A percentile compares a stretch with the other conserved stretches of the same genome.
Conservation (phyloP, 768 basidiomycete genomes). For the Mycena indigotica region DNA sequence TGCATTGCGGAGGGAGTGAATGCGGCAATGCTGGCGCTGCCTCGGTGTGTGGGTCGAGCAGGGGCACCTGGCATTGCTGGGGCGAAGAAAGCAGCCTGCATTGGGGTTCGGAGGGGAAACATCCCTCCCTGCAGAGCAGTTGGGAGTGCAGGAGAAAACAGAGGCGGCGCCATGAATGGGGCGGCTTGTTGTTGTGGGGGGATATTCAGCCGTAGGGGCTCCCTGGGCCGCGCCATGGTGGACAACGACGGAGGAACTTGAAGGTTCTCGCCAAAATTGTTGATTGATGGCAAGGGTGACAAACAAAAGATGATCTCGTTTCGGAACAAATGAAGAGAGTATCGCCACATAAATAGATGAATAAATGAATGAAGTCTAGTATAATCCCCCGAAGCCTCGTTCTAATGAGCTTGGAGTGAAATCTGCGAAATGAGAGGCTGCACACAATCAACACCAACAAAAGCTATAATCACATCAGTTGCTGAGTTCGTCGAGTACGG, state of each 20-base stretch:
- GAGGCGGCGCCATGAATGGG: conserved; percentile 45
- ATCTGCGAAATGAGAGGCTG: no score
- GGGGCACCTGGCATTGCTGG: conserved; percentile 52
- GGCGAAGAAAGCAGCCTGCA: conserved; percentile 65
- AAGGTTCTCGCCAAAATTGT: background rate
- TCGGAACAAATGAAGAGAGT: no score
- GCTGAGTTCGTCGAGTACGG: background rate
- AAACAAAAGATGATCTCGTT: background rate
- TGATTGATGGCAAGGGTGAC: background rate
- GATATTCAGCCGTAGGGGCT: conserved; percentile 60
- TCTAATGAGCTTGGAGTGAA: no score
- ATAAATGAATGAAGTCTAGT: no score
- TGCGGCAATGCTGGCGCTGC: conserved; percentile 62
- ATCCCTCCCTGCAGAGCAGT: conserved; percentile 60
- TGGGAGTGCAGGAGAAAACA: conserved; percentile 69
- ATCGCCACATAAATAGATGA: no score
- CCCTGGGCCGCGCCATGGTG: conserved; percentile 47
- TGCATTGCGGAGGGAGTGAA: conserved; percentile 62
- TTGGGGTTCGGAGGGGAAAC: conserved; percentile 72
- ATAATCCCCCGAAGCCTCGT: no score
- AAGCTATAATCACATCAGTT: background rate
- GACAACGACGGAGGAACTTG: background rate
- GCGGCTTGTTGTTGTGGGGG: conserved; percentile 60
- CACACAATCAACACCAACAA: background rate
- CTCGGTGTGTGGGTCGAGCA: conserved; percentile 55